Base-by-base conservation (phyloP, 2,329 filamentous ascomycete genomes). In the Exophiala oligosperma region DNA sequence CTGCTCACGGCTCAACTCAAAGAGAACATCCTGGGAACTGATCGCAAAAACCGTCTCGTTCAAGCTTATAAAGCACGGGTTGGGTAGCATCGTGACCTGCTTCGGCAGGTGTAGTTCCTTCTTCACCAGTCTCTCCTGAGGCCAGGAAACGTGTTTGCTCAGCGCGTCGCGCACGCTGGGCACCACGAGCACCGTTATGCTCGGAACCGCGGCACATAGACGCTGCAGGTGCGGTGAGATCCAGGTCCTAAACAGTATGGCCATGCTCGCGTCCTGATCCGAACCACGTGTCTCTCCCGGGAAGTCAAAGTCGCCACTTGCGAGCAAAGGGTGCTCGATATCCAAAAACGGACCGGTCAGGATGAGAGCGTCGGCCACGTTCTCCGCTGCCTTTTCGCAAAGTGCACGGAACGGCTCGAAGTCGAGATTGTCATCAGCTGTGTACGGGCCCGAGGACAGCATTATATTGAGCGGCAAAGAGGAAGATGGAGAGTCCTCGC, bases 271-370 rank as follows among this genome's bases (percentile, higher is more conserved):
- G 12, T 86, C 86, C 71, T 97, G 91, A 57, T 97, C 84, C 68
- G 88, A 71, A 70, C 78, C 78, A 23, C 51, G 57, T 29, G 44
- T 48, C 51, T 87, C 32, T 35, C 5, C 83, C 40, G 89, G 87
- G 58, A 92, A 80, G 68, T 93, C 85, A 70, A 93, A 88, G 74
- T 93, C 89, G 63, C 91, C 88, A 14, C 84, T 82, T 24, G 91
- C 90, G 54, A 99, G 84, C 26, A 95, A 79, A 0, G 94, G 93
- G 71, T 99, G 94, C 67, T 97, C 92, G 37, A 89, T 81, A 71
- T 97, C 94, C 64, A 99, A 81, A 71, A 99, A 97, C 0, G 94
- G 94, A 0, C 94, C 94, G 3, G 84, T 79, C 7, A 99, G 80
- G 44, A 97, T 82, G 28, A 99, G 76, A 2, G 85, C 84, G 71